Evolutionary conservation across 495 filamentous ascomycete genomes (phyloP).

Genomic region (Penicillium coprophilum): DNA sequence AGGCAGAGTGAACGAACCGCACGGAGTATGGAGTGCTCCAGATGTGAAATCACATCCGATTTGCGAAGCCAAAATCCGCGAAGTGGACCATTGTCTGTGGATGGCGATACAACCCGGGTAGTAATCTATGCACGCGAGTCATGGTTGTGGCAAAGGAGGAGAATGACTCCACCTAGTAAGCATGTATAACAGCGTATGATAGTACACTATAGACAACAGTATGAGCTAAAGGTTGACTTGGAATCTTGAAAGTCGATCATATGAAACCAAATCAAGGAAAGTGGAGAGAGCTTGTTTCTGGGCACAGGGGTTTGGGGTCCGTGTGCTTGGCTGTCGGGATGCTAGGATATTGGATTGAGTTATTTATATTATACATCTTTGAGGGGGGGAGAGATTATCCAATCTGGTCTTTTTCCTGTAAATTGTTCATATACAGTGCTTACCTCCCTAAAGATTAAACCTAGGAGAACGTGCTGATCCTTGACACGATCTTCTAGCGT

Average conservation of each 20-base stretch:
- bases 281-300: constrained; percentile 8
- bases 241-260: background rate
- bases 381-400: background rate
- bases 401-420: background rate
- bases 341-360: background rate
- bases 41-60: background rate
- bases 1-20: too few relatives aligned
- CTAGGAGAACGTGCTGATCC: background rate
- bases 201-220: background rate
- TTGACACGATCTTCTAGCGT: background rate
- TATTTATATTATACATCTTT: background rate
- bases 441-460: constrained; percentile 1
- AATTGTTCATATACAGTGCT: constrained; percentile 9
- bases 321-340: background rate
- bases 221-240: background rate
- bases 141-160: background rate
- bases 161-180: background rate
- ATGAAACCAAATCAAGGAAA: background rate
- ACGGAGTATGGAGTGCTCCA: too few relatives aligned
- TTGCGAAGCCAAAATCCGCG: background rate
- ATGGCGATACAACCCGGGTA: background rate
- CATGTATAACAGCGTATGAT: background rate
- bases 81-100: background rate
- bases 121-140: background rate
- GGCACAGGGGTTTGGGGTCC: background rate